A percentile compares a stretch with the other conserved stretches of the same genome.
Evolutionary conservation across 2,329 filamentous ascomycete species (phyloP).

Genomic region (Mollisiaceae sp.): DNA sequence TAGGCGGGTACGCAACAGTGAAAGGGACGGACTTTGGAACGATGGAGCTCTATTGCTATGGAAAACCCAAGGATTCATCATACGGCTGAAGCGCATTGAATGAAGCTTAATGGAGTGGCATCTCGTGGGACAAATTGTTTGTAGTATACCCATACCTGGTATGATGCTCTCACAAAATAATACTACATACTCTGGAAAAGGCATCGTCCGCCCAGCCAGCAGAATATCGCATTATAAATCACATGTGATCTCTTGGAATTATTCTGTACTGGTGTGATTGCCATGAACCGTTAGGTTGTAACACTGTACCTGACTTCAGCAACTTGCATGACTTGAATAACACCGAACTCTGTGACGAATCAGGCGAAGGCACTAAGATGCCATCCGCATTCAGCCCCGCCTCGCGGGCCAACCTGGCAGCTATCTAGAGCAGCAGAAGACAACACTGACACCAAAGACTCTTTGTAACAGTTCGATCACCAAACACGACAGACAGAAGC

Average conservation of each 20-base stretch:
- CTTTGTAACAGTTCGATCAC: background rate
- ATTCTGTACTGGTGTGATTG: background rate
- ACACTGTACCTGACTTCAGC: background rate
- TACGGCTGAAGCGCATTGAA: background rate
- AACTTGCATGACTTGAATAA: background rate
- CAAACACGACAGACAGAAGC: background rate
- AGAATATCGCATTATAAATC: background rate
- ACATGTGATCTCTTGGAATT: background rate
- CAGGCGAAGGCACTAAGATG: background rate
- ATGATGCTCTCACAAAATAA: background rate
- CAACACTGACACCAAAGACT: constrained; percentile 8
- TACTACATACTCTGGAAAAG: background rate
- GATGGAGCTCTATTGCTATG: background rate
- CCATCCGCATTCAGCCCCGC: background rate
- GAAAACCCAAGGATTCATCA: background rate
- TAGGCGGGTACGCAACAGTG: background rate
- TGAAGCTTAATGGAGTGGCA: background rate
- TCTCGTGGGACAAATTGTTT: background rate
- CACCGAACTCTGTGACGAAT: background rate
- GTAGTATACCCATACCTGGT: constrained; percentile 4
- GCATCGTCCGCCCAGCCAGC: background rate
- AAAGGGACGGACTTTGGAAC: background rate
- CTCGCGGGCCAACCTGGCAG: background rate
- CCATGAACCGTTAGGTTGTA: constrained; percentile 1
- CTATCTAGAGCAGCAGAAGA: background rate